Evolutionary conservation across 306 rosid genomes (phyloP), one percentile per base, ranked within the genome.

Genomic region (Betula pendula): DNA sequence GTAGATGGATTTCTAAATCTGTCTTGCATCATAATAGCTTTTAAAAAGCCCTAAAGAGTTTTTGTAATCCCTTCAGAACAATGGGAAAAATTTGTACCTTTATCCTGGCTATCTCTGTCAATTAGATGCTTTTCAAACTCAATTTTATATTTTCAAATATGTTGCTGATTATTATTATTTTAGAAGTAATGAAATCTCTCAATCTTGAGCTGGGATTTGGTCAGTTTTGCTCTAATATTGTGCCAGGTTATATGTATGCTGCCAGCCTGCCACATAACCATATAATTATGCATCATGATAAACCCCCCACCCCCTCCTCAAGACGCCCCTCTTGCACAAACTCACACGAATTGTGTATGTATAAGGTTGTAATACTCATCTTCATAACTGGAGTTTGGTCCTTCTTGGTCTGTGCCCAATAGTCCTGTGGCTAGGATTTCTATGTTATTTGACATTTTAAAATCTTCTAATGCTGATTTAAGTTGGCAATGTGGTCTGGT

Each of bases 161-260:
- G 45, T 42, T 7, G 45, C 0, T 42, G 45, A 0, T 42, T 42
- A 29, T 29, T 29, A 29, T 42, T 42, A 42, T 42, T 42, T 9
- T 42, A 9, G 45, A 42, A 42, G 45, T 45, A 45, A 45, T 13
- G 15, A 5, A 45, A 45, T 11, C 49, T 45, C 49, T 9, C 49
- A 45, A 11, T 45, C 49, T 45, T 71, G 78, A 10, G 33, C 22
- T 65, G 81, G 55, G 62, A 71, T 81, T 76, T 65, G 66, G 33
- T 71, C 2, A 60, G 56, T 68, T 63, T 38, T 40, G 33, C 14
- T 20, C 81, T 81, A 6, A 17, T 51, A 42, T 62, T 50, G 19
- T 52, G 72, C 38, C 66, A 71, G 29, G 25, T 27, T 79, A 48
- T 71, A 3, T 45, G 49, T 13, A 45, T 45, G 49, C 49, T 45